These are phyloP conservation scores for Casuarina equisetifolia DNA, from an alignment of 306 rosid species.

Conservation along the genomic window DNA sequence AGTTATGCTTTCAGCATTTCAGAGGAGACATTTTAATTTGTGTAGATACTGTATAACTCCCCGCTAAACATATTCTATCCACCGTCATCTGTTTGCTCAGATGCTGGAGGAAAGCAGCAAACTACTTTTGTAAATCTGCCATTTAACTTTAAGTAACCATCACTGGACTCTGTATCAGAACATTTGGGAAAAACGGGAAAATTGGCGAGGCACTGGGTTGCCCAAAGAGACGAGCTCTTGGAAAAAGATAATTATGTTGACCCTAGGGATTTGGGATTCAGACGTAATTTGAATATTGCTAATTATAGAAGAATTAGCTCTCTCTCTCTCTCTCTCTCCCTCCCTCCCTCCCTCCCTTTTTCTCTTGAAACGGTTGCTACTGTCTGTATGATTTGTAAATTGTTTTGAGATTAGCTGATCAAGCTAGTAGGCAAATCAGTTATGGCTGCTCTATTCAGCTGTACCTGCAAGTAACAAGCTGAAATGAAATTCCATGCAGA, in stretches of 20 bases:
- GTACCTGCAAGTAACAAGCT: not conserved
- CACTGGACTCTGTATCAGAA: not conserved
- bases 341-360: too few relatives aligned
- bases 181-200: not conserved
- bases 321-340: too few relatives aligned
- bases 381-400: not conserved
- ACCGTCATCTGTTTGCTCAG: not conserved
- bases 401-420: not conserved
- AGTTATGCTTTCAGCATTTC: not conserved
- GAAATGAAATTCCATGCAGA: conserved; percentile 38
- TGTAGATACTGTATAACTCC: not conserved
- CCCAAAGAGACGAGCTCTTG: not conserved
- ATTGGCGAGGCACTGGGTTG: not conserved
- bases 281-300: not conserved
- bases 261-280: not conserved
- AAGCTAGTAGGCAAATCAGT: not conserved
- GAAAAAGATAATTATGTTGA: not conserved
- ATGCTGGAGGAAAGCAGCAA: not conserved
- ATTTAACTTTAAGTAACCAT: not conserved
- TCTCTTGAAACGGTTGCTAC: not conserved
- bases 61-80: not conserved
- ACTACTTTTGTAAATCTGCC: not conserved
- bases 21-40: not conserved
- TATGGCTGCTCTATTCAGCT: not conserved
- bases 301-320: not conserved